Evolutionary conservation across 441 rosid genomes (phyloP).

Genomic region (Croton laevigatus): DNA sequence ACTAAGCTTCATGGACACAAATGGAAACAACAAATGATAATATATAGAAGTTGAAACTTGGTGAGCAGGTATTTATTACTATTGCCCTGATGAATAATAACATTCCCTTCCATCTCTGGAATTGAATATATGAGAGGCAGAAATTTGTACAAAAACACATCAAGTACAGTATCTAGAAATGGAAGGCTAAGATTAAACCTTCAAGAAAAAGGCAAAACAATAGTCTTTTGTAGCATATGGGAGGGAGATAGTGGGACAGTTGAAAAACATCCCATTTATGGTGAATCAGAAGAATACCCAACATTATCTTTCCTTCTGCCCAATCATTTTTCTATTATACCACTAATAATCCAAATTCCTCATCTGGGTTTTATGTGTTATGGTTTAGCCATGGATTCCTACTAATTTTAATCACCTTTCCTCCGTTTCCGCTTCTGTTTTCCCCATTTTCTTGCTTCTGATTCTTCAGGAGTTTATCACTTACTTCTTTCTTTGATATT

Average conservation of each 20-base stretch:
- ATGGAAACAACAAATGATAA: too few species aligned
- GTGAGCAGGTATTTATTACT: too few species aligned
- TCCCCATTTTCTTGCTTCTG: neutral
- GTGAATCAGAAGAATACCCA: conserved; percentile 8
- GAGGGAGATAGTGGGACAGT: neutral
- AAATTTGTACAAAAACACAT: neutral
- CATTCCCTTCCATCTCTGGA: neutral
- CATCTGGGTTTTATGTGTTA: neutral
- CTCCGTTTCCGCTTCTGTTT: neutral
- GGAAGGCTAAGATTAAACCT: neutral
- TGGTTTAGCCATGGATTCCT: neutral
- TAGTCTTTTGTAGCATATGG: neutral
- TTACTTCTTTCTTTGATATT: too few species aligned
- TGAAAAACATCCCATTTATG: conserved; percentile 8
- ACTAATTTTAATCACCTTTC: too few species aligned
- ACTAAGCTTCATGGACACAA: too few species aligned
- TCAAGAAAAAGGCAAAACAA: neutral
- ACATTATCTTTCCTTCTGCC: conserved; percentile 32
- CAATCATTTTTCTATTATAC: conserved; percentile 13
- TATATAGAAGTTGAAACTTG: too few species aligned
- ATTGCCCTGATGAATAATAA: too few species aligned
- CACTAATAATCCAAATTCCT: neutral
- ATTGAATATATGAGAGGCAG: neutral
- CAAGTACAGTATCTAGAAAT: neutral
- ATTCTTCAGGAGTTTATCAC: conserved; percentile 7